Evolutionary conservation across 129 eudicot genomes (phyloP), one percentile per base, ranked within the genome.

Genomic region (Deinandra increscens): DNA sequence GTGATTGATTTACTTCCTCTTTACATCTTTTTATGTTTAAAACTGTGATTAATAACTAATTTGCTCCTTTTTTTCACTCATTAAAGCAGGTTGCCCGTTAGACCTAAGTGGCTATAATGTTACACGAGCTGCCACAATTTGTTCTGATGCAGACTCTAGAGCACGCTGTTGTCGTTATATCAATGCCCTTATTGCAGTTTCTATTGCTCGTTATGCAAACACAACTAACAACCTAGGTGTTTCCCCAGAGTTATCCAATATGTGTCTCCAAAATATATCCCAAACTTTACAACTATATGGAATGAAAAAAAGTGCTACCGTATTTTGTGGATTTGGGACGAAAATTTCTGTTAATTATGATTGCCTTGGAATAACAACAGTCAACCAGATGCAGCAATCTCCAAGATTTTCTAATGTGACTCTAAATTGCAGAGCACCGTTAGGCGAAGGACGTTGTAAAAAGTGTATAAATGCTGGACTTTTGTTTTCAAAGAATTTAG

Each of bases 101-200:
- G 81, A 93, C 73, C 53, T 93, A 69, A 83, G 82, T 41, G 83
- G 81, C 75, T 76, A 86, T 9, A 93, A 93, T 82, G 74, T 83
- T 71, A 84, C 91, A 6, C 81, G 80, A 8, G 85, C 86, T 59
- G 84, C 99, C 63, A 68, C 84, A 41, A 37, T 84, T 26, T 93
- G 99, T 80, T 89, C 95, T 8, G 74, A 72, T 13, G 51, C 73
- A 58, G 84, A 83, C 75, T 79, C 83, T 15, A 84, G 93, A 79
- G 96, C 84, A 62, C 85, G 84, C 70, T 93, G 99, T 60, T 93
- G 97, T 76, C 97, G 95, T 33, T 85, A 85, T 71, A 87, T 93
- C 53, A 93, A 93, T 43, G 95, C 97, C 46, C 73, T 89, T 58
- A 62, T 87, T 65, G 97, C 91, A 9, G 72, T 89, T 56, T 87